Percentiles rank a stretch among this genome's conserved stretches.
Conservation (phyloP, 202 grass and related monocot genomes). For the Setaria italica region DNA sequence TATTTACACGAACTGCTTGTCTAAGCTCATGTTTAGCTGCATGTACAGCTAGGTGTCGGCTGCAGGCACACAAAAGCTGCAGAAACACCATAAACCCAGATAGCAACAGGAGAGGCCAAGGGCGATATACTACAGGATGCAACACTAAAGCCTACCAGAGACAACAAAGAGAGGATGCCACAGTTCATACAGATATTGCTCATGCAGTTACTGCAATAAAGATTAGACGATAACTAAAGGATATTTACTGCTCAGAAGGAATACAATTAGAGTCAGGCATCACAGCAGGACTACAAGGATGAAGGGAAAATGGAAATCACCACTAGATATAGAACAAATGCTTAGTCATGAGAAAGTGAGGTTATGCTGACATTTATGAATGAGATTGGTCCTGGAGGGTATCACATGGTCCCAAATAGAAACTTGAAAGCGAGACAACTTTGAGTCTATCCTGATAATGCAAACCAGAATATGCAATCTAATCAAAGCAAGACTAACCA, state of each 20-base stretch:
- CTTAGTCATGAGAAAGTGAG: slow-evolving; percentile 17
- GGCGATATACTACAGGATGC: neutral
- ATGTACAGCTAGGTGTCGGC: neutral
- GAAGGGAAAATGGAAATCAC: neutral
- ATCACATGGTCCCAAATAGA: slow-evolving; percentile 32
- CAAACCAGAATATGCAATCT: slow-evolving; percentile 39
- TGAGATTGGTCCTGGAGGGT: neutral
- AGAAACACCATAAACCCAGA: slow-evolving; percentile 24
- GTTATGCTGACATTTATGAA: slow-evolving; percentile 18
- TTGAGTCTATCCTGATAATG: slow-evolving; percentile 30
- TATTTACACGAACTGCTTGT: no score
- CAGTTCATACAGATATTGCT: neutral
- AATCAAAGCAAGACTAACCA: slow-evolving; percentile 39
- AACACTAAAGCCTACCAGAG: neutral
- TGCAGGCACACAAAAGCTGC: slow-evolving; percentile 22
- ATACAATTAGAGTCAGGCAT: neutral
- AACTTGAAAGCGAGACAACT: slow-evolving; percentile 38
- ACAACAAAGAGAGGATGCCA: neutral
- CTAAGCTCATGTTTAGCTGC: neutral
- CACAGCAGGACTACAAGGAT: neutral
- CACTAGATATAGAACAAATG: neutral
- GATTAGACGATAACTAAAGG: neutral
- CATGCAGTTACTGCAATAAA: slow-evolving; percentile 2
- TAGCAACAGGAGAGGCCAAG: neutral
- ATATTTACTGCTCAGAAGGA: neutral